Conservation (phyloP, 371 early-diverging fungal species). For the Mucor lusitanicus region DNA sequence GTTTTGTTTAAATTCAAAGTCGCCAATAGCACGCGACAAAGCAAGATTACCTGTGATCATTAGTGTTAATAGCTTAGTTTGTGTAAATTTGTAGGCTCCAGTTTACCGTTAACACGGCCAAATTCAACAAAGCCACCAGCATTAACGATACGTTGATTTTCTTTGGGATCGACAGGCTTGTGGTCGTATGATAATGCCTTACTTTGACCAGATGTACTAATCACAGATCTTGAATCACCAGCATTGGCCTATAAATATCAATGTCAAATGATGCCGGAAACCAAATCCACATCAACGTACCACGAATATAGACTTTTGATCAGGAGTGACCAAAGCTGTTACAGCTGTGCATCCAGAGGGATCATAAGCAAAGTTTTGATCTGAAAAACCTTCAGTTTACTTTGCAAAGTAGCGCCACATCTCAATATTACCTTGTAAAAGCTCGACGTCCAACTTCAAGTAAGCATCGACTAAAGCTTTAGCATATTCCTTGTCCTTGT, state of each 20-base stretch:
- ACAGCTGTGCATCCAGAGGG: constrained; percentile 97
- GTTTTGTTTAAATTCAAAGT: constrained; percentile 95
- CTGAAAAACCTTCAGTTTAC: constrained; percentile 32
- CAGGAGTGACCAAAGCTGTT: constrained; percentile 42
- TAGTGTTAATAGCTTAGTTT: not conserved
- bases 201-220: constrained; percentile 77
- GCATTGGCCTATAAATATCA: constrained; percentile 74
- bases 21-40: constrained; percentile 96
- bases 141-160: constrained; percentile 80
- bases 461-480: constrained; percentile 84
- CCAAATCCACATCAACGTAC: constrained; percentile 13
- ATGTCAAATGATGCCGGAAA: not conserved
- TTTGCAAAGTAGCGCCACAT: not conserved
- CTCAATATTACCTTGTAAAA: constrained; percentile 65
- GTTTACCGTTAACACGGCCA: constrained; percentile 92
- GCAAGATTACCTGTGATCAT: constrained; percentile 78
- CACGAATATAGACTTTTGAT: constrained; percentile 36
- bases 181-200: constrained; percentile 88
- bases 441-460: constrained; percentile 76
- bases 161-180: constrained; percentile 85
- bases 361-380: constrained; percentile 70
- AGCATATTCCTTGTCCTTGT: constrained; percentile 65
- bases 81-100: not conserved
- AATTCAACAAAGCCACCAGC: constrained; percentile 97
- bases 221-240: constrained; percentile 92